Evolutionary conservation across 768 basidiomycete species (phyloP).

Genomic region (Scleroderma bovista): DNA sequence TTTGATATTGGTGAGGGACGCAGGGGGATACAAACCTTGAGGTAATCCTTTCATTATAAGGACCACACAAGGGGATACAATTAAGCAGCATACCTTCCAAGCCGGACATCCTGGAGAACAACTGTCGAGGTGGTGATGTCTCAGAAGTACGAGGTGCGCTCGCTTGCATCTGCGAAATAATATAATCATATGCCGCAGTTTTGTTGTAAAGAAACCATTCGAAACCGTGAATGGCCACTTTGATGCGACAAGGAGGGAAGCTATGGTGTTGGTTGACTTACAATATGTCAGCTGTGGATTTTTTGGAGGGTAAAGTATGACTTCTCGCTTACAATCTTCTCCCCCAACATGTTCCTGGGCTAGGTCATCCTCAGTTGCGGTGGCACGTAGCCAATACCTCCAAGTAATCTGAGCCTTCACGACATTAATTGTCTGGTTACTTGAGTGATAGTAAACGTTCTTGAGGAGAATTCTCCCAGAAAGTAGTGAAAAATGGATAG

Average conservation of each 20-base stretch:
- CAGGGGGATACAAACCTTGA: conserved; percentile 20
- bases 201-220: conserved; percentile 94
- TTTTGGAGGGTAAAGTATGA: not conserved
- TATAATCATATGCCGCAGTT: conserved; percentile 83
- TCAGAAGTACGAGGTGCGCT: conserved; percentile 13
- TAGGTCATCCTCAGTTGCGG: conserved; percentile 71
- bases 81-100: conserved; percentile 31
- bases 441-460: conserved; percentile 85
- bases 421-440: conserved; percentile 83
- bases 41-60: not conserved
- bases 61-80: not conserved
- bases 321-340: conserved; percentile 46
- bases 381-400: conserved; percentile 88
- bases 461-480: conserved; percentile 85
- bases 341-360: conserved; percentile 38
- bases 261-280: conserved; percentile 32
- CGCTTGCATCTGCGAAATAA: conserved; percentile 68
- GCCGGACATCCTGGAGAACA: conserved; percentile 35
- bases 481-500: conserved; percentile 86
- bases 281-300: conserved; percentile 5
- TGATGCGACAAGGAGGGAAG: conserved; percentile 70
- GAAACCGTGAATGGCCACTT: conserved; percentile 74
- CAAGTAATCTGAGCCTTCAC: conserved; percentile 85
- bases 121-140: conserved; percentile 31
- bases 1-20: conserved; percentile 23